Conservation (phyloP, 176 grass and related monocot genomes). For the Aegilops speltoides region DNA sequence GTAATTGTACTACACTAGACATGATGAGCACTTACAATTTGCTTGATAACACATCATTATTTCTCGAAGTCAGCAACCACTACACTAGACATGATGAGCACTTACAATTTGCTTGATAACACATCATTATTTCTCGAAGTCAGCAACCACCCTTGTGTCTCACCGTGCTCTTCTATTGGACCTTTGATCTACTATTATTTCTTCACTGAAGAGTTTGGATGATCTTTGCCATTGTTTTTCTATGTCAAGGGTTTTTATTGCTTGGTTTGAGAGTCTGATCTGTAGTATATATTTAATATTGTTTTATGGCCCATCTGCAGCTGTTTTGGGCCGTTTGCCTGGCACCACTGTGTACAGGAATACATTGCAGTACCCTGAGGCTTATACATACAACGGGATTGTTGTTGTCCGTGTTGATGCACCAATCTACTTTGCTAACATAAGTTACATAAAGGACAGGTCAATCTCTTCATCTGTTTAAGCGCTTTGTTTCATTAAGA, state of each 20-base stretch:
- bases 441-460: constrained; percentile 96
- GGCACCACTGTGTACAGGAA: constrained; percentile 95
- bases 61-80: no score
- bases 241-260: not conserved
- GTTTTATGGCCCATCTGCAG: constrained; percentile 41
- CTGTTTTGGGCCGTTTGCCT: constrained; percentile 86
- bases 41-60: no score
- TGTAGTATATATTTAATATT: constrained; percentile 11
- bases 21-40: not conserved
- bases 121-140: not conserved
- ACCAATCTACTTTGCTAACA: constrained; percentile 98
- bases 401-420: constrained; percentile 91
- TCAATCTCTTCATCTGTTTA: constrained; percentile 29
- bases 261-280: not conserved
- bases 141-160: constrained; percentile 2
- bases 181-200: not conserved
- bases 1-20: constrained; percentile 7
- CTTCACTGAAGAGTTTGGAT: not conserved
- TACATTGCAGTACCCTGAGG: constrained; percentile 81
- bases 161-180: not conserved
- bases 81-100: not conserved
- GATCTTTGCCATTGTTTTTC: not conserved
- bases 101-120: not conserved
- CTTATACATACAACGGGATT: constrained; percentile 87
- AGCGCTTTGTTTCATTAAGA: not conserved